Evolutionary conservation across 2,329 filamentous ascomycete species (phyloP), one percentile per base, ranked within the genome.

Genomic region (Cladosporium sp.): DNA sequence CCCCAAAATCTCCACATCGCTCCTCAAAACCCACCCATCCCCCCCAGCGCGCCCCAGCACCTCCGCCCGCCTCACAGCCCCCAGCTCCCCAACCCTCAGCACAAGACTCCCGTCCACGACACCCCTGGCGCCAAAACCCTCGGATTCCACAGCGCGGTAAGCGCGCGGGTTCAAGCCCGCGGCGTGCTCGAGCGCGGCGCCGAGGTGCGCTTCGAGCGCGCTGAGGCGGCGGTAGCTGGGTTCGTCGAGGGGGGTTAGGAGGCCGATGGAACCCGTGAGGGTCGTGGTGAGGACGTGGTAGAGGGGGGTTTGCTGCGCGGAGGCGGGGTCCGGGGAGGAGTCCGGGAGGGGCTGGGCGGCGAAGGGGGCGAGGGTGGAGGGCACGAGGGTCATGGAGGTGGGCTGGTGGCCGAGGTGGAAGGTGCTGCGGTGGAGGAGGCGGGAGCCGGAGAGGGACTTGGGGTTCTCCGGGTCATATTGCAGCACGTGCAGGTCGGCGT

Each of bases 381-480:
- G 86, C 33, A 97, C 78, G 45, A 96, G 81, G 16, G 85, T 83
- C 60, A 90, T 85, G 35, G 80, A 81, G 0, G 87, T 85, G 0
- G 87, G 83, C 58, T 85, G 80, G 68, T 95, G 88, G 35, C 89
- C 90, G 0, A 88, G 84, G 66, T 91, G 86, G 73, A 98, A 97
- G 54, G 89, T 88, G 49, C 87, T 89, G 55, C 88, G 84, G 69
- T 92, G 89, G 7, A 98, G 80, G 19, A 98, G 81, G 38, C 91
- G 82, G 63, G 91, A 86, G 45, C 93, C 93, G 53, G 92, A 87
- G 33, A 95, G 82, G 6, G 90, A 95, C 74, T 95, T 95, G 13
- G 92, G 92, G 66, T 97, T 91, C 66, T 97, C 92, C 0, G 93
- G 93, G 64, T 97, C 91, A 64, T 93, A 98, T 70, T 97, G 89